phyloP scores from a whole-genome alignment of 495 filamentous ascomycete species.

The Astrothelium subdiscretum region DNA sequence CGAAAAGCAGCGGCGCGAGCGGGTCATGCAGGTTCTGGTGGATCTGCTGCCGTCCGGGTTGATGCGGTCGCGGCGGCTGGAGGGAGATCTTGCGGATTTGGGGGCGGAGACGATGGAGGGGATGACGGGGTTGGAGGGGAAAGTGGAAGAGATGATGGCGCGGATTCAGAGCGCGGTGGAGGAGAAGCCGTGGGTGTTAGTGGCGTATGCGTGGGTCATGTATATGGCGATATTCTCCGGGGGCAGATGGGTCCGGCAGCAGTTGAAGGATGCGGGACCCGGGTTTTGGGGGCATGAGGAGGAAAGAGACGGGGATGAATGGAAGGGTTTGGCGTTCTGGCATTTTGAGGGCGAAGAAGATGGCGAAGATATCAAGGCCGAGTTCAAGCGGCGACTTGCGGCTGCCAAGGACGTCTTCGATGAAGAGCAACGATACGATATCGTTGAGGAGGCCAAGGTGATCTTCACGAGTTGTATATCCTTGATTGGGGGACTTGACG shows the following conservation, averaged over 20 bases:
- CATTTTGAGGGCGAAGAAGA: slow-evolving; percentile 23
- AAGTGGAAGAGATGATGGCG: slow-evolving; percentile 13
- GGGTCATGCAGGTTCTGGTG: slow-evolving; percentile 11
- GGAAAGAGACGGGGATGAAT: neutral
- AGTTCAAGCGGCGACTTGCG: slow-evolving; percentile 30
- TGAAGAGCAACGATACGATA: slow-evolving; percentile 31
- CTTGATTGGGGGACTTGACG: slow-evolving; percentile 33
- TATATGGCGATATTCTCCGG: slow-evolving; percentile 51
- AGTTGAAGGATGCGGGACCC: slow-evolving; percentile 31
- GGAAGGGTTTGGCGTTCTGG: slow-evolving; percentile 24
- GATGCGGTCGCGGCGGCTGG: slow-evolving; percentile 14
- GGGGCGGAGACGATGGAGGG: neutral
- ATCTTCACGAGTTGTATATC: slow-evolving; percentile 32
- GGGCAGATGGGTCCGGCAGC: slow-evolving; percentile 40
- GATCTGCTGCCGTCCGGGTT: slow-evolving; percentile 20
- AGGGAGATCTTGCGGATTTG: slow-evolving; percentile 19
- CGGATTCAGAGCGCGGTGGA: slow-evolving; percentile 26
- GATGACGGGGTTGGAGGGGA: neutral
- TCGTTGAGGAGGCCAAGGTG: slow-evolving; percentile 34
- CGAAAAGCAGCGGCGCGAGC: neutral
- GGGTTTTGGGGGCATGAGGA: slow-evolving; percentile 33
- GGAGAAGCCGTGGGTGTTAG: slow-evolving; percentile 37
- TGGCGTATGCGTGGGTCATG: slow-evolving; percentile 48
- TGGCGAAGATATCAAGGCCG: slow-evolving; percentile 31
- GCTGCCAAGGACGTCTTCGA: slow-evolving; percentile 33